Evolutionary conservation across 768 basidiomycete genomes (phyloP).

Genomic region (Trametes gibbosa): DNA sequence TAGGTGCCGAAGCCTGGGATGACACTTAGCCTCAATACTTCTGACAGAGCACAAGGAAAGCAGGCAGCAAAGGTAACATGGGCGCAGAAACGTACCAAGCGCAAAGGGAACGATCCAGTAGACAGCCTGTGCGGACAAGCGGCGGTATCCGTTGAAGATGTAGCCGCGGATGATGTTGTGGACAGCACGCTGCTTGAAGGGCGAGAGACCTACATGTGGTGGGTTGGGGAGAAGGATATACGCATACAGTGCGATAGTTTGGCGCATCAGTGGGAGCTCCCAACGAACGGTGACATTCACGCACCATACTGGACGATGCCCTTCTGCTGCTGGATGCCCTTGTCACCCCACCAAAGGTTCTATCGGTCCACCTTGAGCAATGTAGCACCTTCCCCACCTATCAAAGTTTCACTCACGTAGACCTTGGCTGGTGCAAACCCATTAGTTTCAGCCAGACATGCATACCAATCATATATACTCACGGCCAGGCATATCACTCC

Average conservation of each 20-base stretch:
- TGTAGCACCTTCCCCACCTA: not conserved
- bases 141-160: slow-evolving; percentile 84
- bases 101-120: slow-evolving; percentile 81
- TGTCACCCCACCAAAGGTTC: slow-evolving; percentile 92
- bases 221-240: no score
- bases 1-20: slow-evolving; percentile 72
- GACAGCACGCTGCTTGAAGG: slow-evolving; percentile 72
- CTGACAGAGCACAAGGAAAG: not conserved
- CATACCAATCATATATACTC: slow-evolving; percentile 33
- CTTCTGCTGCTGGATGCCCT: slow-evolving; percentile 62
- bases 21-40: not conserved
- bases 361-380: slow-evolving; percentile 30
- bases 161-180: slow-evolving; percentile 70
- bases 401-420: slow-evolving; percentile 58
- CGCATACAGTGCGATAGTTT: no score
- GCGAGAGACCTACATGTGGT: slow-evolving; percentile 41
- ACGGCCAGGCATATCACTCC: slow-evolving; percentile 84
- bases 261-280: not conserved
- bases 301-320: slow-evolving; percentile 81
- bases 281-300: slow-evolving; percentile 31
- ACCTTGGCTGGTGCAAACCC: slow-evolving; percentile 57
- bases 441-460: not conserved
- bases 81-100: slow-evolving; percentile 54
- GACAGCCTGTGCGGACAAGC: slow-evolving; percentile 67
- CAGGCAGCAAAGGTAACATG: not conserved